Evolutionary conservation across 2,329 filamentous ascomycete genomes (phyloP).

Genomic region (Alternaria sp.): DNA sequence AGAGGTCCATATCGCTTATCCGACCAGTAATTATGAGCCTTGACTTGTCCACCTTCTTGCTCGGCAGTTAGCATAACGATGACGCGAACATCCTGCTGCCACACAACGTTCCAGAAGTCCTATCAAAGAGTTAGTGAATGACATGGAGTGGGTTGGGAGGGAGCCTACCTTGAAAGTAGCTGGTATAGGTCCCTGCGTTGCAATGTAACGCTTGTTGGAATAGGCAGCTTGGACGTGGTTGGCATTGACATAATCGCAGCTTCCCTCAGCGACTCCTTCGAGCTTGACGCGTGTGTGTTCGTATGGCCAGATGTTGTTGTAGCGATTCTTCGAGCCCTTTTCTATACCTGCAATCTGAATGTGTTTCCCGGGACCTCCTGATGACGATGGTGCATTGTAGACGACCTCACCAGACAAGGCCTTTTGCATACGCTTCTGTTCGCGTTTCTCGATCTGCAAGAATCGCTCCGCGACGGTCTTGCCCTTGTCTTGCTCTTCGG

Average conservation of each 20-base stretch:
- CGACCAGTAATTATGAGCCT: slow-evolving; percentile 94
- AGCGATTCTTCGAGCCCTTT: slow-evolving; percentile 92
- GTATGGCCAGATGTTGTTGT: slow-evolving; percentile 97
- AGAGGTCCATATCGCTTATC: slow-evolving; percentile 78
- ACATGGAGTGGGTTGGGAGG: neutral
- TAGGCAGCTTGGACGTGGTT: slow-evolving; percentile 80
- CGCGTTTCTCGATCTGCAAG: slow-evolving; percentile 78
- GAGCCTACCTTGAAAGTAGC: slow-evolving; percentile 82
- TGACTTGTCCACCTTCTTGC: slow-evolving; percentile 88
- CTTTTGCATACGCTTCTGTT: slow-evolving; percentile 91
- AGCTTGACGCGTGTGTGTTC: slow-evolving; percentile 90
- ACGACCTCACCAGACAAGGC: slow-evolving; percentile 69
- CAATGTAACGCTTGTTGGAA: slow-evolving; percentile 93
- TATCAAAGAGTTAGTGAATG: slow-evolving; percentile 47
- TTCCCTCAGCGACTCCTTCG: slow-evolving; percentile 67
- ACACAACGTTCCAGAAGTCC: slow-evolving; percentile 98
- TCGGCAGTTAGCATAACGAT: slow-evolving; percentile 97
- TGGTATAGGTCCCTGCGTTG: slow-evolving; percentile 90
- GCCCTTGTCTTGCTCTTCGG: slow-evolving; percentile 72
- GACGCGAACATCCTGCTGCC: slow-evolving; percentile 94
- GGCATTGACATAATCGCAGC: slow-evolving; percentile 95
- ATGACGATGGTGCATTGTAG: slow-evolving; percentile 55
- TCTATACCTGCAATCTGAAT: slow-evolving; percentile 90
- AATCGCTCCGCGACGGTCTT: slow-evolving; percentile 84
- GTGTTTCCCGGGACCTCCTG: slow-evolving; percentile 49